phyloP scores from a whole-genome alignment of 768 basidiomycete species.

The Pulveroboletus sp. region DNA sequence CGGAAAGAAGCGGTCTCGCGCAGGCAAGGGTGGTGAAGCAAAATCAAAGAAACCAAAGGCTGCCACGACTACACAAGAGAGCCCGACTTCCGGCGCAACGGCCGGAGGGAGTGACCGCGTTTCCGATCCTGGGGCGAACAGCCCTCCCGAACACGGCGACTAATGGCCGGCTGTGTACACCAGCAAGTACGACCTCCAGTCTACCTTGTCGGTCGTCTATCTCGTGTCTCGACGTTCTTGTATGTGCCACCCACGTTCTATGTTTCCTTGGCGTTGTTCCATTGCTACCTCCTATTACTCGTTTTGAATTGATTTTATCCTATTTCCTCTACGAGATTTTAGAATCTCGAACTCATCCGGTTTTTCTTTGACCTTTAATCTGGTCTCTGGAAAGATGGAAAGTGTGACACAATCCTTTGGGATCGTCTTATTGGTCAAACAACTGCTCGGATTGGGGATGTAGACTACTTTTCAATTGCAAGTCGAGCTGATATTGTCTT shows the following conservation, averaged over 20 bases:
- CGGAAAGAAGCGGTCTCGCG: constrained; percentile 28
- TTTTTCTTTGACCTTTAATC: constrained; percentile 31
- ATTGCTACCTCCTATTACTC: constrained; percentile 1
- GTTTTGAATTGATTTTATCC: constrained; percentile 24
- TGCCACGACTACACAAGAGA: constrained; percentile 5
- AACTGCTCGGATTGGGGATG: constrained; percentile 15
- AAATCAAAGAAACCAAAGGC: constrained; percentile 34
- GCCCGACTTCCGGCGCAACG: constrained; percentile 23
- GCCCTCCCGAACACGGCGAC: constrained; percentile 24
- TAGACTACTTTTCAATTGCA: constrained; percentile 20
- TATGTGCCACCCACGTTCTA: constrained; percentile 8
- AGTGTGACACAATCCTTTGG: constrained; percentile 13
- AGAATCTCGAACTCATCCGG: constrained; percentile 16
- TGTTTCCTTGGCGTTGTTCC: constrained; percentile 2
- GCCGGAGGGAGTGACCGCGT: constrained; percentile 25
- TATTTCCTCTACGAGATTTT: constrained; percentile 20
- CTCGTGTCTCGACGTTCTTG: constrained; percentile 12
- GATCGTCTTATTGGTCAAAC: constrained; percentile 33
- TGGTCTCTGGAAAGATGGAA: constrained; percentile 15
- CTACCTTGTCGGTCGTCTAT: constrained; percentile 1
- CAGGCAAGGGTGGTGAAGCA: constrained; percentile 27
- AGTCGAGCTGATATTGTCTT: constrained; percentile 1
- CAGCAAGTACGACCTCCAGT: neutral
- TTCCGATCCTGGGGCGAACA: constrained; percentile 21
- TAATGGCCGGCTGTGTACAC: constrained; percentile 8